Conservation (phyloP, 2,329 filamentous ascomycete genomes). For the Hypoxylon sp. region DNA sequence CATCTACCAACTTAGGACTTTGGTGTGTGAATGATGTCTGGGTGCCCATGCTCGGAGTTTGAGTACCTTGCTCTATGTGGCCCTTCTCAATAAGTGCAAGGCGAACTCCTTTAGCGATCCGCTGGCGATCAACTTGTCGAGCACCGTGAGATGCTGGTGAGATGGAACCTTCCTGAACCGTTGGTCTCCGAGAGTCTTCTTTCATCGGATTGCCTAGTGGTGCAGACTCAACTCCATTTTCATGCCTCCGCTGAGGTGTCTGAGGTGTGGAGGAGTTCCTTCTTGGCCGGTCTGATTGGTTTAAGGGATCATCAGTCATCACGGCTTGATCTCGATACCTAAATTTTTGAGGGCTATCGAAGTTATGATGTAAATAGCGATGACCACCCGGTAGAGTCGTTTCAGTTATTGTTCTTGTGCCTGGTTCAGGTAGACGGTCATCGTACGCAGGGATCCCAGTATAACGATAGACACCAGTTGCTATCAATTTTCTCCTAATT, state of each 20-base stretch:
- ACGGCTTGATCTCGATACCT: conserved; percentile 39
- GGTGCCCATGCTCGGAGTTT: conserved; percentile 1
- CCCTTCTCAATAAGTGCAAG: conserved; percentile 4
- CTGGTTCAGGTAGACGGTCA: conserved; percentile 5
- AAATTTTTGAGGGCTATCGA: conserved; percentile 7
- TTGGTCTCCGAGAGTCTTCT: neutral
- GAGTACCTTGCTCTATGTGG: conserved; percentile 3
- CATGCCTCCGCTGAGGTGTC: neutral
- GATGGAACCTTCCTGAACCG: neutral
- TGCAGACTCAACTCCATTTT: neutral
- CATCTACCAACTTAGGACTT: neutral
- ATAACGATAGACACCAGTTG: conserved; percentile 44
- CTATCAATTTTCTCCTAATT: conserved; percentile 37
- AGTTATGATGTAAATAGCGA: neutral
- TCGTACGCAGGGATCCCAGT: conserved; percentile 42
- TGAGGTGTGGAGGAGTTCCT: conserved; percentile 1
- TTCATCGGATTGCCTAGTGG: neutral
- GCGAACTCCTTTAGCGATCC: conserved; percentile 21
- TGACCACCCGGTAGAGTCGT: neutral
- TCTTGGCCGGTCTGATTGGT: neutral
- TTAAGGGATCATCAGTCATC: conserved; percentile 33
- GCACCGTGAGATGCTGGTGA: neutral
- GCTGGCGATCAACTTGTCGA: conserved; percentile 21
- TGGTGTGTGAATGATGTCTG: neutral
- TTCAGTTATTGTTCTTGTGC: conserved; percentile 2